A percentile compares a stretch with the other conserved stretches of the same genome.
These are phyloP conservation scores for Trypanosoma conorhini DNA, from an alignment of 208 protist genomes.

Conservation along the genomic window DNA sequence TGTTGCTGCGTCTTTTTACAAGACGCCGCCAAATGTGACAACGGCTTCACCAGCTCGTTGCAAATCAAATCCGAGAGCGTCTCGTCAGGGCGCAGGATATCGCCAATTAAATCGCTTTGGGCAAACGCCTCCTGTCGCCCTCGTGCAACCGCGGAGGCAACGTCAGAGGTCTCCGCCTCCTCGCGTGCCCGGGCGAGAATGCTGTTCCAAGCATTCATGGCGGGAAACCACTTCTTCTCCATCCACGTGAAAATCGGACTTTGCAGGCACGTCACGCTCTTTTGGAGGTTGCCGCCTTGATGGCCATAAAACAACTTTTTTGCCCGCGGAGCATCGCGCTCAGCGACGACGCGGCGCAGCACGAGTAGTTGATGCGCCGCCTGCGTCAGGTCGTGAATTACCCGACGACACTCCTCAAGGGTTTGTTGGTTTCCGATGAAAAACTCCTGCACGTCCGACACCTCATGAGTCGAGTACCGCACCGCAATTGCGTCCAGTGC, in stretches of 20 bases:
- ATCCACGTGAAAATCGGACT: slow-evolving; percentile 68
- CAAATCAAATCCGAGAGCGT: slow-evolving; percentile 51
- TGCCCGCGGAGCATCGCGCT: slow-evolving; percentile 37
- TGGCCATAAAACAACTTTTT: slow-evolving; percentile 36
- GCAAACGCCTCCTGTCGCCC: slow-evolving; percentile 42
- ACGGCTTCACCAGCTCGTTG: slow-evolving; percentile 44
- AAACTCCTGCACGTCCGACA: slow-evolving; percentile 36
- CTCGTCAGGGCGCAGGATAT: slow-evolving; percentile 66
- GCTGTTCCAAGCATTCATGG: slow-evolving; percentile 57
- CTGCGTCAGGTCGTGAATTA: slow-evolving; percentile 40
- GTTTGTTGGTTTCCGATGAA: slow-evolving; percentile 35
- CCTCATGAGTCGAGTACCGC: slow-evolving; percentile 57
- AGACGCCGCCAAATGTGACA: slow-evolving; percentile 34
- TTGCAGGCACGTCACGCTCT: neutral
- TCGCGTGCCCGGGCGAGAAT: slow-evolving; percentile 39
- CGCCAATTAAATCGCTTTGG: slow-evolving; percentile 45
- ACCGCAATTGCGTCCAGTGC: slow-evolving; percentile 58
- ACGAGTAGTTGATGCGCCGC: slow-evolving; percentile 45
- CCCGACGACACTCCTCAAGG: slow-evolving; percentile 36
- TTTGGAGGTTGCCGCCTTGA: neutral
- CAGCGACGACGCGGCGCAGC: slow-evolving; percentile 41
- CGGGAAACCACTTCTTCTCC: slow-evolving; percentile 65
- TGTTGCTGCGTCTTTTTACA: slow-evolving; percentile 29
- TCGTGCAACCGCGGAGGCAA: slow-evolving; percentile 36
- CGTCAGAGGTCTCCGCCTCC: slow-evolving; percentile 32